Percentiles rank a stretch among this genome's conserved stretches.
phyloP scores from a whole-genome alignment of 768 basidiomycete genomes.

The Boletus fagicola region DNA sequence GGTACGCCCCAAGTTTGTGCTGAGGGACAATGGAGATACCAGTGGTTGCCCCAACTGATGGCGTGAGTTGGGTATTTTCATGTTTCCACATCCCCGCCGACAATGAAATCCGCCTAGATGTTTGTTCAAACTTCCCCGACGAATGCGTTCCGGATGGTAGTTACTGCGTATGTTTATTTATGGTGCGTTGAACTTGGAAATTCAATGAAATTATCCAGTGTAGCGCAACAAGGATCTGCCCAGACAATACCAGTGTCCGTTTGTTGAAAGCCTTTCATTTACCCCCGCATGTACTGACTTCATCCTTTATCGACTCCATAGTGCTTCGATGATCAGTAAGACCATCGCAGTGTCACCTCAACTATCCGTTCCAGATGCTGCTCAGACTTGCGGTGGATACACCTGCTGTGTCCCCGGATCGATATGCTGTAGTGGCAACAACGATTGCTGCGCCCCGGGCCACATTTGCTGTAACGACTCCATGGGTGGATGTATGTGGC shows the following conservation, averaged over 20 bases:
- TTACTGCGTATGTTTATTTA: conserved; percentile 18
- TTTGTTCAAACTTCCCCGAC: conserved; percentile 19
- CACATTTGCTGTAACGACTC: conserved; percentile 22
- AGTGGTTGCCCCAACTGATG: conserved; percentile 14
- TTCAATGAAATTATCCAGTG: conserved; percentile 14
- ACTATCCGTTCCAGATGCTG: conserved; percentile 12
- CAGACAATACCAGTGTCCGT: conserved; percentile 17
- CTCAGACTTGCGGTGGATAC: conserved; percentile 14
- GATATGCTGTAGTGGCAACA: conserved; percentile 12
- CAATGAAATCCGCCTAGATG: conserved; percentile 4
- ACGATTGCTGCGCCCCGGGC: conserved; percentile 10
- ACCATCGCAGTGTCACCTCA: neutral
- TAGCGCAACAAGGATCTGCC: conserved; percentile 3
- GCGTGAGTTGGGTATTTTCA: conserved; percentile 6
- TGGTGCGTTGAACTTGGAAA: too few species aligned
- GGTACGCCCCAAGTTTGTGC: conserved; percentile 4
- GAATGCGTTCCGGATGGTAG: conserved; percentile 18
- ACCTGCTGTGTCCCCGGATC: conserved; percentile 12
- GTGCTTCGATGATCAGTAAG: conserved; percentile 16
- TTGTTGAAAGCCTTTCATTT: neutral
- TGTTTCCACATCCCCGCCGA: neutral
- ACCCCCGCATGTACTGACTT: neutral
- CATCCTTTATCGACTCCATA: neutral
- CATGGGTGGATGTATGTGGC: conserved; percentile 23
- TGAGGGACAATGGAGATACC: conserved; percentile 4